Percentiles rank a stretch among this genome's conserved stretches.
Evolutionary conservation across 306 rosid genomes (phyloP).

Genomic region (Malus fusca): DNA sequence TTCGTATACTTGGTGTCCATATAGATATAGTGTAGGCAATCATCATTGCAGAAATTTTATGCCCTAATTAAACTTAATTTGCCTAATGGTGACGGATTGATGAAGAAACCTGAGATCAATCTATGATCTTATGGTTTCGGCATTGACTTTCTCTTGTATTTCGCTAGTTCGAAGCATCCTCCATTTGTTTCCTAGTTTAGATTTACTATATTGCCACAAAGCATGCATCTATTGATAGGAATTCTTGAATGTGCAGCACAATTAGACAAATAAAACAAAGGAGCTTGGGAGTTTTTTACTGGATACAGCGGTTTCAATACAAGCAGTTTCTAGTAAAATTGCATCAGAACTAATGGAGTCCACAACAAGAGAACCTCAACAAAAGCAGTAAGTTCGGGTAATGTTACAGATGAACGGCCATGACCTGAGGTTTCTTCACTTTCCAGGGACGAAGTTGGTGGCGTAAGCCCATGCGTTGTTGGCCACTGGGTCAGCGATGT

Average conservation of each 20-base stretch:
- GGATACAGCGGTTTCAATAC: conserved; percentile 18
- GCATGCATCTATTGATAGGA: background rate
- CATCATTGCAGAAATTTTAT: background rate
- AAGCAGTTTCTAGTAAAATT: conserved; percentile 33
- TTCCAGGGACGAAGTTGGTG: conserved; percentile 90
- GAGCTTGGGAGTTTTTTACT: conserved; percentile 23
- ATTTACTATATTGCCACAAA: background rate
- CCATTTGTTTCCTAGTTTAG: background rate
- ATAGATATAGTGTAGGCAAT: background rate
- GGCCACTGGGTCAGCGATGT: conserved; percentile 80
- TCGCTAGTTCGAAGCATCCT: background rate
- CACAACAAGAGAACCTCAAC: conserved; percentile 26
- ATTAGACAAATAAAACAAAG: background rate
- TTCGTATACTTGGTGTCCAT: background rate
- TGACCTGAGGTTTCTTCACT: conserved; percentile 35
- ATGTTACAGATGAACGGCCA: conserved; percentile 17
- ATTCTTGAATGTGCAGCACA: background rate
- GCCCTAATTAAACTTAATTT: background rate
- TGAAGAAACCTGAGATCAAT: background rate
- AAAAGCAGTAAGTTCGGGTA: conserved; percentile 21
- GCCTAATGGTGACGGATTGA: background rate
- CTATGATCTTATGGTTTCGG: background rate
- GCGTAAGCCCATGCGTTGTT: conserved; percentile 95
- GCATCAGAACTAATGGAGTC: conserved; percentile 27
- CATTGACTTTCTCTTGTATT: background rate